Percentiles rank a stretch among this genome's conserved stretches.
Conservation (phyloP, 2,329 filamentous ascomycete genomes). For the Colletotrichum simmondsii region DNA sequence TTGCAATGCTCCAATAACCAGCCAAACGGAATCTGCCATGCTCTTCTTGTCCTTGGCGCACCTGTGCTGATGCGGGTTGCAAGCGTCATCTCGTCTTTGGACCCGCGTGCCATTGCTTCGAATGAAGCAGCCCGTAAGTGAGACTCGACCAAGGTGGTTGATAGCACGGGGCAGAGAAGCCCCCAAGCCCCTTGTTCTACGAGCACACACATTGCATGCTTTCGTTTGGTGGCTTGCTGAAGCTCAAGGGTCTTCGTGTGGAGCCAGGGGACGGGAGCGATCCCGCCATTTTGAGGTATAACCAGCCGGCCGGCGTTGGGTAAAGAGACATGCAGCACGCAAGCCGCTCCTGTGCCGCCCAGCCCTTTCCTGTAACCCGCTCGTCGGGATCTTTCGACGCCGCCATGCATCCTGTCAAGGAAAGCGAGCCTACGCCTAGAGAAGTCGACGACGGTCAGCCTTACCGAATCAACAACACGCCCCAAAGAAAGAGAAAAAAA, state of each 20-base stretch:
- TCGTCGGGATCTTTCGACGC: conserved; percentile 1
- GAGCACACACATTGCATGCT: conserved; percentile 18
- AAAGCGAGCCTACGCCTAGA: background rate
- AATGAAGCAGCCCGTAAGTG: conserved; percentile 4
- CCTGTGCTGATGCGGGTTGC: conserved; percentile 4
- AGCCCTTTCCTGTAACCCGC: background rate
- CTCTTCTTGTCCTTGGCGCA: conserved; percentile 1
- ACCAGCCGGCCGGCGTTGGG: conserved; percentile 16
- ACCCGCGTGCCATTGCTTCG: conserved; percentile 5
- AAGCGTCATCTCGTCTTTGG: conserved; percentile 13
- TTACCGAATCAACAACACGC: conserved; percentile 9
- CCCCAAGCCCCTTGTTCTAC: background rate
- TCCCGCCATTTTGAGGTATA: conserved; percentile 21
- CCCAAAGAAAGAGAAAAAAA: background rate
- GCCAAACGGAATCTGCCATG: background rate
- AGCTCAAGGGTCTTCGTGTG: conserved; percentile 7
- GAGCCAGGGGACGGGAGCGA: conserved; percentile 5
- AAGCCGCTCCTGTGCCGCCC: conserved; percentile 2
- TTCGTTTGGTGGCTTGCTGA: conserved; percentile 19
- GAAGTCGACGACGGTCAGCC: conserved; percentile 25
- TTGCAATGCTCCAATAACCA: conserved; percentile 1
- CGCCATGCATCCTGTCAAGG: conserved; percentile 5
- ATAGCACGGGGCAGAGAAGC: background rate
- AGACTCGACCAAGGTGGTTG: background rate
- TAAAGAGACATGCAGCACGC: conserved; percentile 22